These are phyloP conservation scores for Coelastrella sp. DNA, from an alignment of 139 green algal genomes.

Conservation along the genomic window DNA sequence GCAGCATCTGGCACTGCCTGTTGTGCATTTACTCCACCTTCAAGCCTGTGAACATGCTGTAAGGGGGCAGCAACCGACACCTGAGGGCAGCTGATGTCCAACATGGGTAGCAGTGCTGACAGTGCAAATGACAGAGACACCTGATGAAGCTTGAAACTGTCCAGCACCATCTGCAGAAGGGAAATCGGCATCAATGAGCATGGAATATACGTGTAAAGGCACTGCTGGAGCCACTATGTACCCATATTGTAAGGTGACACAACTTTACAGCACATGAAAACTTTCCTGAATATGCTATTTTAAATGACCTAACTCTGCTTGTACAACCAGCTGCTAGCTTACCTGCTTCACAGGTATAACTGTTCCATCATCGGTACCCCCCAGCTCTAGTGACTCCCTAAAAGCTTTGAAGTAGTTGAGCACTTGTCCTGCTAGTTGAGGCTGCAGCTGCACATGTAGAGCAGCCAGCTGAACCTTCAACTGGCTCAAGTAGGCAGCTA, in stretches of 20 bases:
- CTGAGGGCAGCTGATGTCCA: conserved; percentile 56
- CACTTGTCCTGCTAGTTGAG: neutral
- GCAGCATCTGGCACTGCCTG: neutral
- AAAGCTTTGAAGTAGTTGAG: conserved; percentile 16
- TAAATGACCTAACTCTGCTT: no score
- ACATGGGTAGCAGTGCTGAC: conserved; percentile 56
- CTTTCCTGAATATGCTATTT: neutral
- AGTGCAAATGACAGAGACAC: conserved; percentile 56
- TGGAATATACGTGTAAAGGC: no score
- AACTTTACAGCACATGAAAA: neutral
- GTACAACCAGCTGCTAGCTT: neutral
- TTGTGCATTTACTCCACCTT: neutral
- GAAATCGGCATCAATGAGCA: neutral
- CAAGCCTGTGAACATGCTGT: neutral
- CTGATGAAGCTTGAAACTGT: conserved; percentile 55
- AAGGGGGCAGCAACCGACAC: conserved; percentile 30
- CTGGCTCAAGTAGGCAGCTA: conserved; percentile 27
- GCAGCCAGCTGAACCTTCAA: neutral
- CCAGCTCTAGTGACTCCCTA: neutral
- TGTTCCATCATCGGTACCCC: neutral
- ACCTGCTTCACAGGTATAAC: conserved; percentile 36
- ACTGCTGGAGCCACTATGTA: no score
- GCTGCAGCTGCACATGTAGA: conserved; percentile 7
- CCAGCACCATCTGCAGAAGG: conserved; percentile 49
- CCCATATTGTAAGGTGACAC: neutral